These are phyloP conservation scores for Yamadazyma sp. DNA, from an alignment of 1,139 yeast genomes.

Conservation along the genomic window DNA sequence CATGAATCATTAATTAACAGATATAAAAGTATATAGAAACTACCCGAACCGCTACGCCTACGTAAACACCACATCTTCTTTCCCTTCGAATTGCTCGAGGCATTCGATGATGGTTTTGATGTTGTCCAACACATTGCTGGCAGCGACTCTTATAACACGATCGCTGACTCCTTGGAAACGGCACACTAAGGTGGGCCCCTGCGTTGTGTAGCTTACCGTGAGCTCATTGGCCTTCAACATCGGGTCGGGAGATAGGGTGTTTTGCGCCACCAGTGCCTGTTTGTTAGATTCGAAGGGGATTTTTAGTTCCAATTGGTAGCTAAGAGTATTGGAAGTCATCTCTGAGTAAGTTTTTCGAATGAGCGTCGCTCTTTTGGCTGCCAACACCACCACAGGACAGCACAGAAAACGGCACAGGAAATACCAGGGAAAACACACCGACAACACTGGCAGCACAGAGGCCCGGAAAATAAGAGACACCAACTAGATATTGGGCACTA, in stretches of 20 bases:
- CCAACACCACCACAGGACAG: too few relatives aligned
- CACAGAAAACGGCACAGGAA: too few relatives aligned
- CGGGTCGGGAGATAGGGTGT: slow-evolving; percentile 74
- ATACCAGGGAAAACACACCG: too few relatives aligned
- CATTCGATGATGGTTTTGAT: slow-evolving; percentile 67
- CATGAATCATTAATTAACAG: slow-evolving; percentile 1
- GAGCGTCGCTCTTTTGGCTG: background rate
- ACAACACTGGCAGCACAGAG: too few relatives aligned
- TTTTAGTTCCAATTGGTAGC: slow-evolving; percentile 14
- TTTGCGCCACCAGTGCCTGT: slow-evolving; percentile 65
- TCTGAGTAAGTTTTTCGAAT: background rate
- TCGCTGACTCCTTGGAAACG: slow-evolving; percentile 58
- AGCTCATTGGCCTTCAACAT: slow-evolving; percentile 65
- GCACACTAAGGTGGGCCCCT: slow-evolving; percentile 34
- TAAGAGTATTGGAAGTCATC: slow-evolving; percentile 2
- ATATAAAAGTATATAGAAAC: background rate
- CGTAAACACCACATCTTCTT: slow-evolving; percentile 22
- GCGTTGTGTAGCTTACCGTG: slow-evolving; percentile 38
- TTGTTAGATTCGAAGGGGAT: slow-evolving; percentile 62
- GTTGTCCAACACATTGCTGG: slow-evolving; percentile 65
- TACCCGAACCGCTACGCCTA: background rate
- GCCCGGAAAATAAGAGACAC: too few relatives aligned
- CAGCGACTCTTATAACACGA: slow-evolving; percentile 68
- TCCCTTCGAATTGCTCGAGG: slow-evolving; percentile 58
- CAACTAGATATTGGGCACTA: too few relatives aligned